phyloP scores from a whole-genome alignment of 2,329 filamentous ascomycete species.

The Diaporthe sp. region DNA sequence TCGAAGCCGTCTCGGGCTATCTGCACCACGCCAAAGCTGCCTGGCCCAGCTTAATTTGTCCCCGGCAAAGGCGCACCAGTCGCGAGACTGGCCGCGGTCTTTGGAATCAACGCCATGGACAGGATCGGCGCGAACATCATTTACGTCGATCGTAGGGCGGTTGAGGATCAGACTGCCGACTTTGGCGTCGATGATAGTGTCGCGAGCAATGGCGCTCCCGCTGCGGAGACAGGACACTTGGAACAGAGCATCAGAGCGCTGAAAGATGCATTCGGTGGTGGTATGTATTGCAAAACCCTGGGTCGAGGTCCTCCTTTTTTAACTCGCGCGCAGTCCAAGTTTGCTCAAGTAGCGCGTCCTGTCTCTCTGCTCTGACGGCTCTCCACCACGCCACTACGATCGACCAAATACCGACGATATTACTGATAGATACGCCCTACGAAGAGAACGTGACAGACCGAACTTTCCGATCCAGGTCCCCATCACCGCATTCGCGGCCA shows the following conservation, averaged over 20 bases:
- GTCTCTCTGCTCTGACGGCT: constrained; percentile 66
- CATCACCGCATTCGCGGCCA: constrained; percentile 59
- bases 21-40: constrained; percentile 32
- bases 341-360: constrained; percentile 66
- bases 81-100: constrained; percentile 70
- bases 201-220: constrained; percentile 44
- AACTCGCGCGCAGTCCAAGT: constrained; percentile 61
- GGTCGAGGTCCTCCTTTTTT: background rate
- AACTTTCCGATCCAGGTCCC: constrained; percentile 54
- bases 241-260: constrained; percentile 63
- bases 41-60: constrained; percentile 45
- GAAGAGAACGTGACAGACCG: constrained; percentile 60
- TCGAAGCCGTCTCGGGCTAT: constrained; percentile 42
- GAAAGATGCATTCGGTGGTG: constrained; percentile 67
- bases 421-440: constrained; percentile 69
- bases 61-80: constrained; percentile 69
- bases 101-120: constrained; percentile 67
- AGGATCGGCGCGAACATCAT: constrained; percentile 70
- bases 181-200: constrained; percentile 44
- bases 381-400: constrained; percentile 66
- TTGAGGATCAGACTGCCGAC: constrained; percentile 54
- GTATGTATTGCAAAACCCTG: constrained; percentile 52
- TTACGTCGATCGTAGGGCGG: constrained; percentile 69
- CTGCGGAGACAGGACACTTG: constrained; percentile 57
- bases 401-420: constrained; percentile 68